These are phyloP conservation scores for Cladobotryum mycophilum DNA, from an alignment of 2,329 filamentous ascomycete species.

Conservation along the genomic window DNA sequence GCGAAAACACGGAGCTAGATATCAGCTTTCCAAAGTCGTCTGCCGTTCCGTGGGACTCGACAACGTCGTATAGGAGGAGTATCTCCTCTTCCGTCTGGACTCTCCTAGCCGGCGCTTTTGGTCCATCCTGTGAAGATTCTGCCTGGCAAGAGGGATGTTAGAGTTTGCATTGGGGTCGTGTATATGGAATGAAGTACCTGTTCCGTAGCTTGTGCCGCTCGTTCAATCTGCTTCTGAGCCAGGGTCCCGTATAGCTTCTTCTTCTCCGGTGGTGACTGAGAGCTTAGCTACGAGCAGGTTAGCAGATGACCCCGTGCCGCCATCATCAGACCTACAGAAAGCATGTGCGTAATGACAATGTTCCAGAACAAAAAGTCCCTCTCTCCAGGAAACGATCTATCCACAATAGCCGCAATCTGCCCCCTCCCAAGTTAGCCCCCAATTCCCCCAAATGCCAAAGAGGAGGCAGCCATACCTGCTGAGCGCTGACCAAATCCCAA, in stretches of 20 bases:
- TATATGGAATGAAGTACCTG: slow-evolving; percentile 28
- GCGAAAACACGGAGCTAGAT: slow-evolving; percentile 34
- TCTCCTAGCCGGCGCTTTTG: slow-evolving; percentile 21
- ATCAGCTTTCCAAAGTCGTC: slow-evolving; percentile 37
- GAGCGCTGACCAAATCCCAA: slow-evolving; percentile 51
- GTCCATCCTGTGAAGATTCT: slow-evolving; percentile 14
- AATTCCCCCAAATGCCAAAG: background rate
- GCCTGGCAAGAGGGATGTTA: slow-evolving; percentile 13
- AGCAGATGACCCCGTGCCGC: background rate
- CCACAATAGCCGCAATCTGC: slow-evolving; percentile 49
- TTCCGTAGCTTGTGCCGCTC: slow-evolving; percentile 40
- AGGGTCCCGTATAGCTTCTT: slow-evolving; percentile 46
- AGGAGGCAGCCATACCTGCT: slow-evolving; percentile 39
- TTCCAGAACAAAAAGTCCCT: slow-evolving; percentile 48
- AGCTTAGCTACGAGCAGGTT: slow-evolving; percentile 33
- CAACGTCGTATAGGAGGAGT: slow-evolving; percentile 42
- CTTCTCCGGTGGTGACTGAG: slow-evolving; percentile 42
- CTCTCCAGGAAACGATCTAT: slow-evolving; percentile 44
- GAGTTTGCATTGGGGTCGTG: background rate
- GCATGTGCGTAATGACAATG: slow-evolving; percentile 46
- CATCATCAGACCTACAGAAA: slow-evolving; percentile 39
- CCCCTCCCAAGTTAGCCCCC: slow-evolving; percentile 10
- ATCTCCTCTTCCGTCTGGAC: slow-evolving; percentile 46
- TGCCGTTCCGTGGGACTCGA: slow-evolving; percentile 36
- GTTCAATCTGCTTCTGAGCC: slow-evolving; percentile 44